Percentiles rank a stretch among this genome's conserved stretches.
Evolutionary conservation across 148 eudicot genomes (phyloP).

Genomic region (Chenopodium album): DNA sequence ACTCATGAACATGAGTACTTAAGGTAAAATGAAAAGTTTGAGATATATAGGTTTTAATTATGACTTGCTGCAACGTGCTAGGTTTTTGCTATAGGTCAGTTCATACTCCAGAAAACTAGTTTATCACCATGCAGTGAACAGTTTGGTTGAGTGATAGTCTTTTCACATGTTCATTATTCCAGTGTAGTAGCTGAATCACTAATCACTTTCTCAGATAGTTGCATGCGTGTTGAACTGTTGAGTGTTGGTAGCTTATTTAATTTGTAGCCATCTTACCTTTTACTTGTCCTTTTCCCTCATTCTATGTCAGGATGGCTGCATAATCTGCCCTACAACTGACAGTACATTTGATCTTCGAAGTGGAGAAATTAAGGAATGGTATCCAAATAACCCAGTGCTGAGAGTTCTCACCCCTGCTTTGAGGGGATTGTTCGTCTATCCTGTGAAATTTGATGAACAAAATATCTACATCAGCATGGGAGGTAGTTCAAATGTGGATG

Average conservation of each 20-base stretch:
- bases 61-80: not conserved
- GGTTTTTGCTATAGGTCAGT: not conserved
- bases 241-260: not conserved
- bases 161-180: not conserved
- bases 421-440: constrained; percentile 66
- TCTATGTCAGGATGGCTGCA: constrained; percentile 81
- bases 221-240: not conserved
- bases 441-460: constrained; percentile 69
- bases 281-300: not conserved
- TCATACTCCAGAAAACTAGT: not conserved
- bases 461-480: constrained; percentile 79
- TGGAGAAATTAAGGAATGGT: constrained; percentile 86
- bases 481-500: constrained; percentile 36
- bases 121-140: not conserved
- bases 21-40: too few relatives aligned
- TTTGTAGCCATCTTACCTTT: not conserved
- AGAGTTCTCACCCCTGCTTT: constrained; percentile 84
- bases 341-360: constrained; percentile 89
- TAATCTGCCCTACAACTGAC: constrained; percentile 91
- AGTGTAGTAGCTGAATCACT: not conserved
- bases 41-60: too few relatives aligned
- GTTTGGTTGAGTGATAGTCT: not conserved
- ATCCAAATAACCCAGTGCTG: constrained; percentile 90
- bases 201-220: not conserved
- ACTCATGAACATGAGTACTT: too few relatives aligned